phyloP scores from a whole-genome alignment of 202 grass and related monocot genomes.

The Alloteropsis angusta region DNA sequence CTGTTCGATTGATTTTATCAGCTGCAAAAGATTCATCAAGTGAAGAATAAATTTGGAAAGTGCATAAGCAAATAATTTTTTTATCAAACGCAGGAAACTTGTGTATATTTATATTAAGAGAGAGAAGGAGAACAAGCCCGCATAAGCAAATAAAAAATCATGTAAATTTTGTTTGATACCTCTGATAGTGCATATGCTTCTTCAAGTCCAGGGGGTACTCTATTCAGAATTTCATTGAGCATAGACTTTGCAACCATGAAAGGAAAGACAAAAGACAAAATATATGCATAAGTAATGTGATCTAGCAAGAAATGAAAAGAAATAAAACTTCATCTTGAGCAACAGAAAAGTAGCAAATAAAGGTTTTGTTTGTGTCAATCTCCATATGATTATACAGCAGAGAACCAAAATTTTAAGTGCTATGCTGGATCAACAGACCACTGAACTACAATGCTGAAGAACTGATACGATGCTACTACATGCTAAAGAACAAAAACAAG shows the following conservation, averaged over 20 bases:
- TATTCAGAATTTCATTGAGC: conserved; percentile 23
- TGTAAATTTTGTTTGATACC: conserved; percentile 18
- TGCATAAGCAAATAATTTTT: background rate
- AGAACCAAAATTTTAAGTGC: background rate
- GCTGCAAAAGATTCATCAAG: conserved; percentile 29
- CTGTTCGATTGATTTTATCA: conserved; percentile 33
- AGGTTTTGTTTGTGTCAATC: background rate
- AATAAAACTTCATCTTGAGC: background rate
- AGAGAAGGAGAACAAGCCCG: too few relatives aligned
- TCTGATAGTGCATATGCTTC: conserved; percentile 31
- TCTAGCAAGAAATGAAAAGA: conserved; percentile 1
- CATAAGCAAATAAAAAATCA: too few relatives aligned
- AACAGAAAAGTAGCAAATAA: conserved; percentile 15
- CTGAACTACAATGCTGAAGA: background rate
- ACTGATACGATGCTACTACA: background rate
- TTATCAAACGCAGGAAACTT: too few relatives aligned
- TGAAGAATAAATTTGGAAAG: conserved; percentile 14
- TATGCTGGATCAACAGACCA: background rate
- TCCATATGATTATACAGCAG: background rate
- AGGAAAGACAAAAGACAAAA: background rate
- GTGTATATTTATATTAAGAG: too few relatives aligned
- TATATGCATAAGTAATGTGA: background rate
- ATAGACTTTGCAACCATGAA: conserved; percentile 21
- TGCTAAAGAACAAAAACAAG: conserved; percentile 3
- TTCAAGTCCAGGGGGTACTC: conserved; percentile 27